A percentile compares a stretch with the other conserved stretches of the same genome.
Evolutionary conservation across 2,329 filamentous ascomycete genomes (phyloP).

Genomic region (Cytospora leucostoma): DNA sequence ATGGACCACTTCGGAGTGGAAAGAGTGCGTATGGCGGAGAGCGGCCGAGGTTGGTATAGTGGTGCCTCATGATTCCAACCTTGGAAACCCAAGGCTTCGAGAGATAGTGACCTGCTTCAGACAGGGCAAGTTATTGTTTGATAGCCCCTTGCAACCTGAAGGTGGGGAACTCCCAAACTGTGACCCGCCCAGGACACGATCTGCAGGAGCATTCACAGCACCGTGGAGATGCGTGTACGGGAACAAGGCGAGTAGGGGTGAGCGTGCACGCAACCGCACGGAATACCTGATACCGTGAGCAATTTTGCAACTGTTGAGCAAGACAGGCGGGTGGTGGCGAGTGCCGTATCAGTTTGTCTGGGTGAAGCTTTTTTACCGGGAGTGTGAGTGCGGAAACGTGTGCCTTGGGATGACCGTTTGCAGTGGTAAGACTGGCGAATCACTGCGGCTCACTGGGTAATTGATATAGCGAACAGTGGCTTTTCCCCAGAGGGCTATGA

Average conservation of each 20-base stretch:
- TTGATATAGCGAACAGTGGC: background rate
- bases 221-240: constrained; percentile 21
- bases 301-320: constrained; percentile 2
- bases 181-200: too few species aligned
- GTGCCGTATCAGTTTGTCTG: background rate
- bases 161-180: too few species aligned
- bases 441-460: background rate
- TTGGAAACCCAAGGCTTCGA: too few species aligned
- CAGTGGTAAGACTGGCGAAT: background rate
- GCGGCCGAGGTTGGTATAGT: too few species aligned
- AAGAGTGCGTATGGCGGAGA: too few species aligned
- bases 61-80: too few species aligned
- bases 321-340: background rate
- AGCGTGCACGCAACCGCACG: constrained; percentile 8
- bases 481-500: too few species aligned
- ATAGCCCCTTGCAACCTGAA: too few species aligned
- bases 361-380: background rate
- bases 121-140: too few species aligned
- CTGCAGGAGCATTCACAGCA: constrained; percentile 14
- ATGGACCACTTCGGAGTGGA: too few species aligned
- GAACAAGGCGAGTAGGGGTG: background rate
- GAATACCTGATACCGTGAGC: constrained; percentile 10
- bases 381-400: background rate
- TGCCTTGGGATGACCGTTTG: background rate
- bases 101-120: too few species aligned